phyloP scores from a whole-genome alignment of 2,329 filamentous ascomycete species.

The Dryadomyces quercus-mongolicae region DNA sequence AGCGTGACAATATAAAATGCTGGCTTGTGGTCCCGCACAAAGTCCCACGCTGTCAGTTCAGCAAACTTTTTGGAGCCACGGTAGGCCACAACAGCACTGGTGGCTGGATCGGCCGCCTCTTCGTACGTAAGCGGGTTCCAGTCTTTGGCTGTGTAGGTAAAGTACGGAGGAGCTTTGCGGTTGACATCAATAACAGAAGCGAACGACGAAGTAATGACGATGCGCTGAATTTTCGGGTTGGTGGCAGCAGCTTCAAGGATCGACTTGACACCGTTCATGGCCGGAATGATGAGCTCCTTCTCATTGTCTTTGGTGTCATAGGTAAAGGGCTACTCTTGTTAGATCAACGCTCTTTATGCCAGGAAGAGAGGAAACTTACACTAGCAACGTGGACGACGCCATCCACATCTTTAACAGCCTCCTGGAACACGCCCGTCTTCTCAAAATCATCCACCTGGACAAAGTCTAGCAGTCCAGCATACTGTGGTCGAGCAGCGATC shows the following conservation, averaged over 20 bases:
- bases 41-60: constrained; percentile 42
- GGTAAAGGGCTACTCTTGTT: constrained; percentile 18
- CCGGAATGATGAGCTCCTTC: constrained; percentile 30
- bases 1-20: constrained; percentile 31
- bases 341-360: too few species aligned
- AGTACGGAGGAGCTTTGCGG: constrained; percentile 14
- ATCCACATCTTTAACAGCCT: constrained; percentile 18
- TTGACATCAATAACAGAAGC: constrained; percentile 11
- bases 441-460: constrained; percentile 30
- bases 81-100: constrained; percentile 27
- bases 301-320: constrained; percentile 31
- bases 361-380: constrained; percentile 1
- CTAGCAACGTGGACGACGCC: constrained; percentile 21
- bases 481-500: constrained; percentile 16
- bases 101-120: constrained; percentile 26
- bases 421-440: constrained; percentile 16
- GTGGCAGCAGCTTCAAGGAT: constrained; percentile 25
- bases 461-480: constrained; percentile 25
- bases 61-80: constrained; percentile 42
- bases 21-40: constrained; percentile 26
- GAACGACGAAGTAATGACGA: constrained; percentile 16
- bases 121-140: constrained; percentile 42
- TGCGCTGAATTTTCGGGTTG: constrained; percentile 12
- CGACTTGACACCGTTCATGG: constrained; percentile 30
- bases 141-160: constrained; percentile 30